Conservation (phyloP, 495 filamentous ascomycete genomes). For the Clavariopsis aquatica region DNA sequence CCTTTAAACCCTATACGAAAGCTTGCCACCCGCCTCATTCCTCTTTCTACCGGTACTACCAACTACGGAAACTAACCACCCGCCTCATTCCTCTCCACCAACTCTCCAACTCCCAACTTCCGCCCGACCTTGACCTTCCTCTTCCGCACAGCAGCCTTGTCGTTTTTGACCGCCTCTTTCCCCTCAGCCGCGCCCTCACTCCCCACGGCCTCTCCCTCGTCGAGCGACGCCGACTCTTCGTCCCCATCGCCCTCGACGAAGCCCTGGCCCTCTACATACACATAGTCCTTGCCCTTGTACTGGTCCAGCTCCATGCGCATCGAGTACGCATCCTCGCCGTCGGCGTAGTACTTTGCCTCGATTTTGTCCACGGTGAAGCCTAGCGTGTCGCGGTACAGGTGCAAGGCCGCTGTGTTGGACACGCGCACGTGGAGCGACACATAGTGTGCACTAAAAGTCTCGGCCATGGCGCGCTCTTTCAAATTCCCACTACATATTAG, state of each 20-base stretch:
- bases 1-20: too few relatives aligned
- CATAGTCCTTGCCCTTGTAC: conserved; percentile 43
- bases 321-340: conserved; percentile 92
- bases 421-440: conserved; percentile 95
- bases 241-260: conserved; percentile 39
- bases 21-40: too few relatives aligned
- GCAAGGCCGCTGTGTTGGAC: conserved; percentile 85
- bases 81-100: conserved; percentile 76
- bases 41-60: not conserved
- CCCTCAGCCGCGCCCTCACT: conserved; percentile 44
- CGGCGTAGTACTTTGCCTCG: conserved; percentile 94
- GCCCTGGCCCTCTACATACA: conserved; percentile 50
- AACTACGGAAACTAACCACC: conserved; percentile 1
- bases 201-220: conserved; percentile 42
- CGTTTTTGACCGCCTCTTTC: conserved; percentile 71
- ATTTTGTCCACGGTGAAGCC: conserved; percentile 88
- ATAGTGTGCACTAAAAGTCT: conserved; percentile 86
- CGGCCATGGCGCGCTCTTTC: conserved; percentile 91
- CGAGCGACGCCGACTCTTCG: conserved; percentile 46
- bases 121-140: conserved; percentile 67
- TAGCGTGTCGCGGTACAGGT: conserved; percentile 89
- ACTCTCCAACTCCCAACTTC: conserved; percentile 75
- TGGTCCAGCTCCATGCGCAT: conserved; percentile 83
- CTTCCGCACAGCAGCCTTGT: conserved; percentile 57
- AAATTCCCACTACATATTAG: too few relatives aligned